Evolutionary conservation across 148 eudicot species (phyloP), one percentile per base, ranked within the genome.

Genomic region (Agrostemma githago): DNA sequence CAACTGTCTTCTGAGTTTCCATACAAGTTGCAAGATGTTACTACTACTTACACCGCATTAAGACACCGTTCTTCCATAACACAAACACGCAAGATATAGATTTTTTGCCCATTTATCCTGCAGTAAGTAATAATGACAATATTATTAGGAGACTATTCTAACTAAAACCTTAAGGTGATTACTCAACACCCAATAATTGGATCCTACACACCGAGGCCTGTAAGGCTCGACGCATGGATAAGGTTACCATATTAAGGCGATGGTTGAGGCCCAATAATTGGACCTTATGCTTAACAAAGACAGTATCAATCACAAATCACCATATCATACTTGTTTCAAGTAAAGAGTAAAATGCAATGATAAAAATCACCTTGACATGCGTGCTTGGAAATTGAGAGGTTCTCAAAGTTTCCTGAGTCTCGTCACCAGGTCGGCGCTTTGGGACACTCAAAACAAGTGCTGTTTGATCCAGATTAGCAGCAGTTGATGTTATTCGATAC

Each of bases 341-440:
- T 19, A 39, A 39, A 8, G 9, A 2, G 2, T 34, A 17, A 37
- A 51, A 51, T 51, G 16, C 56, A 51, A 54, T 16, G 62, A 59
- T 51, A 21, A 9, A 51, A 60, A 60, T 77, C 79, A 92, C 97
- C 97, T 92, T 92, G 3, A 92, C 90, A 86, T 92, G 97, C 16
- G 92, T 84, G 85, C 94, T 92, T 57, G 97, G 97, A 80, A 92
- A 92, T 78, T 86, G 90, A 46, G 97, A 89, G 67, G 97, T 92
- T 34, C 97, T 88, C 73, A 92, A 56, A 3, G 97, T 92, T 72
- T 92, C 97, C 82, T 92, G 97, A 71, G 94, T 89, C 79, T 92
- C 97, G 79, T 89, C 92, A 7, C 83, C 84, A 8, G 84, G 88
- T 41, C 84, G 86, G 79, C 94, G 92, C 72, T 85, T 83, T 40